Evolutionary conservation across 106 monocot species (phyloP).

Genomic region (Phalaenopsis equestris): DNA sequence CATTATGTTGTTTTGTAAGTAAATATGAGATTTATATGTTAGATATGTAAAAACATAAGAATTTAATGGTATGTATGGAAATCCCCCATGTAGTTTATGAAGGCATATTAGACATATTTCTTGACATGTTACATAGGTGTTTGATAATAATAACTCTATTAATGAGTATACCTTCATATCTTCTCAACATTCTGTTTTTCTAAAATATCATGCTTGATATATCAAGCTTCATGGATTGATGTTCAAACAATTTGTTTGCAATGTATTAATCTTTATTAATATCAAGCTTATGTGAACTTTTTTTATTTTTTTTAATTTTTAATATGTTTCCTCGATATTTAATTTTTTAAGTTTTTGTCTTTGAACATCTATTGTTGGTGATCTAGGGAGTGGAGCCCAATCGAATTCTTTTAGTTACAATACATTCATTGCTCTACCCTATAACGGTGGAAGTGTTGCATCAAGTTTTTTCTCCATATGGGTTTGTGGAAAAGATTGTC

Average conservation of each 20-base stretch:
- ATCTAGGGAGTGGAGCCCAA: conserved; percentile 80
- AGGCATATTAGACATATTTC: not conserved
- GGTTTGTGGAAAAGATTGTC: conserved; percentile 90
- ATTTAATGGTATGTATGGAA: no score
- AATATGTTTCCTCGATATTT: not conserved
- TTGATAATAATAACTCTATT: not conserved
- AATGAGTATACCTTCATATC: not conserved
- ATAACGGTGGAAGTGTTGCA: conserved; percentile 91
- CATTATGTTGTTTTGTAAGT: no score
- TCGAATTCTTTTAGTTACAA: conserved; percentile 84
- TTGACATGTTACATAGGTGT: not conserved
- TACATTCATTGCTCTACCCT: conserved; percentile 87
- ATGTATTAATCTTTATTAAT: not conserved
- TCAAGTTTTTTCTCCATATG: conserved; percentile 88
- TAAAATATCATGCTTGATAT: not conserved
- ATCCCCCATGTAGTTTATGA: no score
- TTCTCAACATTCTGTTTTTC: not conserved
- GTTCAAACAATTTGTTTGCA: not conserved
- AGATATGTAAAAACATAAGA: no score
- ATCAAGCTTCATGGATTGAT: not conserved
- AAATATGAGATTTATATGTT: no score
- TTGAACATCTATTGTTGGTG: conserved; percentile 30
- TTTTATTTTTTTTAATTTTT: not conserved
- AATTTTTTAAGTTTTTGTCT: conserved; percentile 1
- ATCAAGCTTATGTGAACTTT: not conserved